Evolutionary conservation across 805 yeast genomes (phyloP).

Genomic region (Candida verbasci): DNA sequence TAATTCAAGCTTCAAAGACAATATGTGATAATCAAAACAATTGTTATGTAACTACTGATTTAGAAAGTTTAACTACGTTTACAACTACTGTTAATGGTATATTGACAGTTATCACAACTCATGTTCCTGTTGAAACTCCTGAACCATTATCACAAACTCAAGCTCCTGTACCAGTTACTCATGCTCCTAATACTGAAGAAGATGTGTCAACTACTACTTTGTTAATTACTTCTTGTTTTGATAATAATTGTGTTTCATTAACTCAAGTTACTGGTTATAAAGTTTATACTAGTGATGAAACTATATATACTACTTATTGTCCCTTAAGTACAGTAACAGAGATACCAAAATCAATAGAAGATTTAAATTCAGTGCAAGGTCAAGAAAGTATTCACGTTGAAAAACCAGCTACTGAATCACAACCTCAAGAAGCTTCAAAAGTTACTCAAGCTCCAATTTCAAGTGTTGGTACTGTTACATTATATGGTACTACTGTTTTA

Average conservation of each 20-base stretch:
- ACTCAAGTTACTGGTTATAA: slow-evolving; percentile 32
- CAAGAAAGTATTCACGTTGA: too few species aligned
- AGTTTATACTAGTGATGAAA: slow-evolving; percentile 15
- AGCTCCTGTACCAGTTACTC: slow-evolving; percentile 1
- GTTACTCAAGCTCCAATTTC: background rate
- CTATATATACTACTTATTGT: slow-evolving; percentile 20
- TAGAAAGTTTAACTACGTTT: slow-evolving; percentile 23
- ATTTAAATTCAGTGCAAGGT: background rate
- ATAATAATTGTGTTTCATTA: slow-evolving; percentile 23
- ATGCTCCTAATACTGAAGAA: slow-evolving; percentile 11
- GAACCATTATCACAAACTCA: background rate
- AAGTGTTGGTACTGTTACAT: slow-evolving; percentile 8
- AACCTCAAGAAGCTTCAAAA: slow-evolving; percentile 2
- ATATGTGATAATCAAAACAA: slow-evolving; percentile 22
- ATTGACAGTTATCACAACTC: slow-evolving; percentile 33
- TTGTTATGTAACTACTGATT: slow-evolving; percentile 34
- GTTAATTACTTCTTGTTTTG: slow-evolving; percentile 36
- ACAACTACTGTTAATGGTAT: slow-evolving; percentile 36
- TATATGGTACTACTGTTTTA: slow-evolving; percentile 20
- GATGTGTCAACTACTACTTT: slow-evolving; percentile 21
- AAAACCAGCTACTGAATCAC: slow-evolving; percentile 7
- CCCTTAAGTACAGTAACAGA: slow-evolving; percentile 12
- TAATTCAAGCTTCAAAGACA: slow-evolving; percentile 21
- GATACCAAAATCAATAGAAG: slow-evolving; percentile 10
- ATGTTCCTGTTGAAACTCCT: slow-evolving; percentile 7